Evolutionary conservation across 352 stramenopile genomes (phyloP).

Genomic region (Globisporangium abappressorium): DNA sequence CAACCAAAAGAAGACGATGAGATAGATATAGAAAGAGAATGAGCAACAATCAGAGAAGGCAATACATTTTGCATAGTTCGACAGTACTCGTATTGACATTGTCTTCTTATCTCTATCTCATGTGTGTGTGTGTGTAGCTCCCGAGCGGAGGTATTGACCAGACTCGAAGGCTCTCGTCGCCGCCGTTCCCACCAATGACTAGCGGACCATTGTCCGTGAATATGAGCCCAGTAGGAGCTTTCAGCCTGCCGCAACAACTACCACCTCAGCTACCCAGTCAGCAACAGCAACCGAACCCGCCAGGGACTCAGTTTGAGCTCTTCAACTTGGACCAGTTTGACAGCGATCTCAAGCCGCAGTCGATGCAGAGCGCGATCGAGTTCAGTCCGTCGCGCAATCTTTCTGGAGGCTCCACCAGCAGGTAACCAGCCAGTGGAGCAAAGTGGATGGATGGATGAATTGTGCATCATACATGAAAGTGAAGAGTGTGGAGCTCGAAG

Average conservation of each 20-base stretch:
- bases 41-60: background rate
- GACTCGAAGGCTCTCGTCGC: constrained; percentile 28
- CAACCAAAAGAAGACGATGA: background rate
- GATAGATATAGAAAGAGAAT: constrained; percentile 7
- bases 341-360: constrained; percentile 20
- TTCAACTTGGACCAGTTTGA: constrained; percentile 25
- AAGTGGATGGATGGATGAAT: background rate
- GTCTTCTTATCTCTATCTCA: background rate
- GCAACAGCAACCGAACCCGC: constrained; percentile 2
- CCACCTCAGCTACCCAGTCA: background rate
- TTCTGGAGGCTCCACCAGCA: background rate
- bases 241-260: background rate
- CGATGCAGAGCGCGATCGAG: constrained; percentile 18
- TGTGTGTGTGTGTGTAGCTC: background rate
- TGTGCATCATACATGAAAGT: background rate
- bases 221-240: background rate
- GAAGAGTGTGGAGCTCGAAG: background rate
- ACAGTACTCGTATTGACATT: background rate
- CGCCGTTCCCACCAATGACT: background rate
- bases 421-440: background rate
- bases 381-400: constrained; percentile 12
- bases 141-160: background rate
- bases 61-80: constrained; percentile 1
- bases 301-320: constrained; percentile 20
- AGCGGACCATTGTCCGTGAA: background rate